Percentiles rank a stretch among this genome's conserved stretches.
phyloP scores from a whole-genome alignment of 169 alveolate genomes.

The Eimeria tenella region DNA sequence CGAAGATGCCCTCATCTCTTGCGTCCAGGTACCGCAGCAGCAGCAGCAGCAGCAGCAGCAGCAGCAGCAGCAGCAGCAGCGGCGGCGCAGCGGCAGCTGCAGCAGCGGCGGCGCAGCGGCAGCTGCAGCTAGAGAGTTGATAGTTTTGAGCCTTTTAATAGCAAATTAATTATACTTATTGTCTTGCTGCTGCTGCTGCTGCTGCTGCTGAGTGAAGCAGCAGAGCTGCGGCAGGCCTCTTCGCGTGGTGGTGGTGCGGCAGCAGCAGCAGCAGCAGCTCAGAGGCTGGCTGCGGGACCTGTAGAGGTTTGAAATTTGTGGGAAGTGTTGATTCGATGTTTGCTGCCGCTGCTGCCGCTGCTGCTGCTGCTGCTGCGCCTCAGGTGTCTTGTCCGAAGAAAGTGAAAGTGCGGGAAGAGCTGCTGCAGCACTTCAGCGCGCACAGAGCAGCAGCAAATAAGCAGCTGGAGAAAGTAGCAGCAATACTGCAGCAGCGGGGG shows the following conservation, averaged over 20 bases:
- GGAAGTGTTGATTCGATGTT: neutral
- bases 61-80: no score
- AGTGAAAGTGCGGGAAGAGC: neutral
- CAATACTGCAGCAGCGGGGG: neutral
- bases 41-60: neutral
- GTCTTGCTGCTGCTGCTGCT: neutral
- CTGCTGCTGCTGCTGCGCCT: neutral
- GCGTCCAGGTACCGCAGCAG: neutral
- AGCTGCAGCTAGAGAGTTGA: no score
- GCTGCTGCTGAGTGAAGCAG: neutral
- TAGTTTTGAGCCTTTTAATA: no score
- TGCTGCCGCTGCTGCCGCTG: neutral
- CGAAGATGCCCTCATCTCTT: slow-evolving; percentile 23
- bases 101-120: no score
- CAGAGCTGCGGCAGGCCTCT: neutral
- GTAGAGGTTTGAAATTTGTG: neutral
- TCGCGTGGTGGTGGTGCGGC: neutral
- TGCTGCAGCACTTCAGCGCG: neutral
- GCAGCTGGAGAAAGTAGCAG: slow-evolving; percentile 17
- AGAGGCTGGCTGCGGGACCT: neutral
- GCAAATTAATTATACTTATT: neutral
- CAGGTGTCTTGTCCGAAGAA: slow-evolving; percentile 21
- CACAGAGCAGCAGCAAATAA: neutral
- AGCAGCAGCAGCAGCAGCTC: no score
- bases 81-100: no score